Evolutionary conservation across 2,329 filamentous ascomycete genomes (phyloP).

Genomic region (Hypoxylon sp.): DNA sequence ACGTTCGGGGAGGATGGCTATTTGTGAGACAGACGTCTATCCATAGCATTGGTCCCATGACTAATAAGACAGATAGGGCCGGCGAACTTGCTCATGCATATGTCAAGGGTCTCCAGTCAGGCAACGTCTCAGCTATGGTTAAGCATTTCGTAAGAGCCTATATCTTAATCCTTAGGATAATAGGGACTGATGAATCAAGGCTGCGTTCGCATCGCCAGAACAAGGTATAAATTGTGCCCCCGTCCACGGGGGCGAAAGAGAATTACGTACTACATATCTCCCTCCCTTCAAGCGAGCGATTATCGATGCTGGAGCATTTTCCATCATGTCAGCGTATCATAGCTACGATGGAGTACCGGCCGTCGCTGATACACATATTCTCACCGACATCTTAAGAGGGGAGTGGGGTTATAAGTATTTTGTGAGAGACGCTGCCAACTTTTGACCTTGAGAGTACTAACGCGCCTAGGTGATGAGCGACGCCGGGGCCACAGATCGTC

Average conservation of each 20-base stretch:
- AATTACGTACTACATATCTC: slow-evolving; percentile 70
- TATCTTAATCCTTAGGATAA: neutral
- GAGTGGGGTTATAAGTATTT: slow-evolving; percentile 83
- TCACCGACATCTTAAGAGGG: slow-evolving; percentile 77
- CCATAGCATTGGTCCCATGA: neutral
- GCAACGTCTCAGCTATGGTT: slow-evolving; percentile 78
- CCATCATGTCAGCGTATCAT: slow-evolving; percentile 82
- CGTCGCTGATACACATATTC: slow-evolving; percentile 74
- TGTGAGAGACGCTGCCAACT: slow-evolving; percentile 57
- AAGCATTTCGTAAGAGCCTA: slow-evolving; percentile 76
- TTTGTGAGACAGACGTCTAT: slow-evolving; percentile 58
- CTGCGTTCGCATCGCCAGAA: slow-evolving; percentile 77
- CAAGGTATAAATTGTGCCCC: slow-evolving; percentile 79
- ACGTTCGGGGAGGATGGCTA: slow-evolving; percentile 79
- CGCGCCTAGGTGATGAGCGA: slow-evolving; percentile 67
- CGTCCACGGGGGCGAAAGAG: slow-evolving; percentile 67
- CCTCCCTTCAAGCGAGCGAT: slow-evolving; percentile 78
- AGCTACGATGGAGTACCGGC: slow-evolving; percentile 80
- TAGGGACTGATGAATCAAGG: slow-evolving; percentile 50
- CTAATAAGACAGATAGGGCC: slow-evolving; percentile 55
- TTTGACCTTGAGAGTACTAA: slow-evolving; percentile 37
- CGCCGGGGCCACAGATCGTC: slow-evolving; percentile 78
- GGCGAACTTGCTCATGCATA: slow-evolving; percentile 77
- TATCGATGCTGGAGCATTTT: slow-evolving; percentile 76
- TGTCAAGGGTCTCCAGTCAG: slow-evolving; percentile 72